Conservation (phyloP, 2,329 filamentous ascomycete genomes). For the Monilinia polystroma region DNA sequence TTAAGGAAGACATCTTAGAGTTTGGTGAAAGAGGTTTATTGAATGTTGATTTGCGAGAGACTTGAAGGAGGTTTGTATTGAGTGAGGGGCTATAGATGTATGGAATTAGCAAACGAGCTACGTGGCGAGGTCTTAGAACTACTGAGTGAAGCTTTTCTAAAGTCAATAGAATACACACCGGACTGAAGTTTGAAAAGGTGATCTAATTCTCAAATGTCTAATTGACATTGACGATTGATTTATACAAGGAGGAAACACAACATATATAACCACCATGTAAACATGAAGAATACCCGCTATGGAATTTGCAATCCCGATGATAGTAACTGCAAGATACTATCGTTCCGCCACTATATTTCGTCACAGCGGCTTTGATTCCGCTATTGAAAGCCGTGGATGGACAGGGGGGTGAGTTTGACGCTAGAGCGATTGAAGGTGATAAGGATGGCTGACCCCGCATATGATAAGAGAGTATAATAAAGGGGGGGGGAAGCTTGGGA, state of each 20-base stretch:
- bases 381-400: not conserved
- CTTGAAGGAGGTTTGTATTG: not conserved
- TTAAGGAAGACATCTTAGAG: constrained; percentile 28
- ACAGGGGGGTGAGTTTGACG: not conserved
- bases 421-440: not conserved
- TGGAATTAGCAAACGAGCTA: not conserved
- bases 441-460: constrained; percentile 4
- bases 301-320: constrained; percentile 2
- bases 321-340: no score
- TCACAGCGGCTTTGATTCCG: constrained; percentile 15
- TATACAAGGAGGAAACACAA: not conserved
- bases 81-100: constrained; percentile 3
- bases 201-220: not conserved
- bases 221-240: not conserved
- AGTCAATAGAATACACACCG: not conserved
- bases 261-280: not conserved
- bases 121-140: not conserved
- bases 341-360: constrained; percentile 8
- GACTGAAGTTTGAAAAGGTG: not conserved
- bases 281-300: not conserved
- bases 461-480: not conserved
- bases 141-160: not conserved
- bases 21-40: constrained; percentile 14
- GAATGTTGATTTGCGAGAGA: not conserved
- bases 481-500: not conserved